Evolutionary conservation across 2,329 filamentous ascomycete genomes (phyloP), one percentile per base, ranked within the genome.

Genomic region (Alternaria sp.): DNA sequence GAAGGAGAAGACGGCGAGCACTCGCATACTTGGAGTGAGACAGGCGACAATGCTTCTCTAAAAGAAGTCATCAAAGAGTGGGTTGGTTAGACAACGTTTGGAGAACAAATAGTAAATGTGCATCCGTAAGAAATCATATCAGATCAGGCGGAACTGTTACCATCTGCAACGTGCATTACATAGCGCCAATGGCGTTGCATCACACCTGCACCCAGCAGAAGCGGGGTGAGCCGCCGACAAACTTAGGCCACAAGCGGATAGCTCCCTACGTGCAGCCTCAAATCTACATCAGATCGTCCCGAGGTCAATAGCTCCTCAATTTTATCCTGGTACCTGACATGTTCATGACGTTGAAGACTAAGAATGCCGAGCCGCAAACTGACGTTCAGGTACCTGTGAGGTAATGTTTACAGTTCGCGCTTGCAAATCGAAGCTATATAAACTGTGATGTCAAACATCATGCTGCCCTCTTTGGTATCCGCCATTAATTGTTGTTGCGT

Each of bases 51-150:
- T 15, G 44, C 50, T 1, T 46, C 67, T 17, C 60, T 79, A 10
- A 71, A 61, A 30, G 73, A 74, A 12, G 68, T 71, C 44, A 61
- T 78, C 17, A 70, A 71, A 60, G 69, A 59, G 23, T 79, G 73
- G 72, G 62, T 75, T 40, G 67, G 59, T 40, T 67, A 19, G 62
- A 45, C 8, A 17, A 40, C 36, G 1, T 3, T 11, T 15, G 36
- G n/a, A 17, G n/a, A 6, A 17, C n/a, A 17, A 17, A 8, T 40
- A 40, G 36, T 40, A 17, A 40, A 40, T 6, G 32, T 11, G 17
- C 8, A 17, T 25, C 32, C 52, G 28, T 36, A n/a, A 44, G 28
- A 10, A 19, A 36, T 6, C 26, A 43, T 13, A 26, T 25, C 25
- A 12, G 44, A 13, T 53, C 19, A 53, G 19, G 7, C 53, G 15